A percentile compares a stretch with the other conserved stretches of the same genome.
phyloP scores from a whole-genome alignment of 768 basidiomycete species.

The Podaxis mareebaensis region DNA sequence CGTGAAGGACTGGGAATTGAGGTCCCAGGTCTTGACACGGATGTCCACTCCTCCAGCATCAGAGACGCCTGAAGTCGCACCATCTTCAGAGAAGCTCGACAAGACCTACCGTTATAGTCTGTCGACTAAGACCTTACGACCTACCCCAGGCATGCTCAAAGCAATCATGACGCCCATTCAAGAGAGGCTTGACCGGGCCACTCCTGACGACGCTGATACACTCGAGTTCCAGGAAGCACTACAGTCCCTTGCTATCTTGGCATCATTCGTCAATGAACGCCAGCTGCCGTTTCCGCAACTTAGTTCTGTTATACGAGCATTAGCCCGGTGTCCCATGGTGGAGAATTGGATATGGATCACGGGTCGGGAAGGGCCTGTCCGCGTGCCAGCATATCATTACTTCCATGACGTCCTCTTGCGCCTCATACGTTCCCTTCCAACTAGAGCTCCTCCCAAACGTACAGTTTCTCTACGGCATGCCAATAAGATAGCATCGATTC shows the following conservation, averaged over 20 bases:
- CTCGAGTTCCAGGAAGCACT: constrained; percentile 39
- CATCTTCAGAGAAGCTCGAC: constrained; percentile 20
- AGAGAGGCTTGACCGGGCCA: constrained; percentile 16
- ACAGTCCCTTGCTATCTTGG: constrained; percentile 65
- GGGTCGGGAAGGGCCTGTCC: constrained; percentile 24
- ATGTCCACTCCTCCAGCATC: neutral
- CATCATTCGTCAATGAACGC: constrained; percentile 48
- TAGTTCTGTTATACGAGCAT: constrained; percentile 42
- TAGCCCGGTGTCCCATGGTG: constrained; percentile 47
- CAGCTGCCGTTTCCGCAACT: constrained; percentile 47
- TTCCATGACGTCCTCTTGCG: constrained; percentile 48
- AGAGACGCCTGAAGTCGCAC: neutral
- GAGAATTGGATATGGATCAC: constrained; percentile 40
- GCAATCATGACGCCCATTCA: neutral
- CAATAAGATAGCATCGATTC: neutral
- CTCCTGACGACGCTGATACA: constrained; percentile 28
- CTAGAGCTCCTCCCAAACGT: constrained; percentile 1
- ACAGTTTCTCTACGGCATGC: neutral
- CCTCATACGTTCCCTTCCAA: constrained; percentile 37
- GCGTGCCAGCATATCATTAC: constrained; percentile 45
- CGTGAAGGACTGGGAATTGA: constrained; percentile 60
- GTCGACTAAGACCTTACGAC: neutral
- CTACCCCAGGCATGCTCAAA: neutral
- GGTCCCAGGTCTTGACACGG: constrained; percentile 1
- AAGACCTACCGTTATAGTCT: constrained; percentile 6